Conservation (phyloP, 2,329 filamentous ascomycete genomes). For the Gnomoniopsis sp. region DNA sequence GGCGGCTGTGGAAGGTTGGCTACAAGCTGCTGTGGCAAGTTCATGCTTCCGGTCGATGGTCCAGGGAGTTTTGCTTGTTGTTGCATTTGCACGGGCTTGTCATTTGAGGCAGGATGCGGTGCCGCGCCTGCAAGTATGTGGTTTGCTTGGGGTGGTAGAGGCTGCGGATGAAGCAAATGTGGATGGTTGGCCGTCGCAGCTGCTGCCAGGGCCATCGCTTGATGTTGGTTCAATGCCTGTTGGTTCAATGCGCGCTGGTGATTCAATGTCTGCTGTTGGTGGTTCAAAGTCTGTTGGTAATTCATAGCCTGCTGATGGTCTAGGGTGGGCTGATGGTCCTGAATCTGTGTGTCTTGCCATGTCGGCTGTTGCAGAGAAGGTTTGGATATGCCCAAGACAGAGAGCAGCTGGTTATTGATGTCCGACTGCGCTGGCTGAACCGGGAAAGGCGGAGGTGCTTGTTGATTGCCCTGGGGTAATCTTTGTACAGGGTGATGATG, state of each 20-base stretch:
- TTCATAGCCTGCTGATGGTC: conserved; percentile 8
- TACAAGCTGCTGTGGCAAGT: conserved; percentile 5
- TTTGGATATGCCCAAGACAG: conserved; percentile 22
- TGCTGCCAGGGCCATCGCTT: neutral
- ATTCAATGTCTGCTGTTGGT: conserved; percentile 27
- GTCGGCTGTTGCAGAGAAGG: conserved; percentile 10
- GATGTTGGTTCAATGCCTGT: conserved; percentile 8
- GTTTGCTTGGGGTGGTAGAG: conserved; percentile 14
- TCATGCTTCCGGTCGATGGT: conserved; percentile 1
- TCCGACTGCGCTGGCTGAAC: conserved; percentile 41
- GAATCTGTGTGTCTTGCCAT: neutral
- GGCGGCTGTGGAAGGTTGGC: conserved; percentile 18
- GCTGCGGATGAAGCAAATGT: conserved; percentile 8
- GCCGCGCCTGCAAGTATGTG: conserved; percentile 5
- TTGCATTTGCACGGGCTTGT: conserved; percentile 10
- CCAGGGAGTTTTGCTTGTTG: conserved; percentile 7
- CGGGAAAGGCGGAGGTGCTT: conserved; percentile 47
- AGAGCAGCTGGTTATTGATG: conserved; percentile 21
- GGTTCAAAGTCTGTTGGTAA: conserved; percentile 21
- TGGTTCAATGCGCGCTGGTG: conserved; percentile 18
- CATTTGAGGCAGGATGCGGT: neutral
- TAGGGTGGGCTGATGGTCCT: conserved; percentile 6
- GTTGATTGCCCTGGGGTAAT: conserved; percentile 42
- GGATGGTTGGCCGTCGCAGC: neutral
- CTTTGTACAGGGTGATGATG: conserved; percentile 50